Evolutionary conservation across 2,329 filamentous ascomycete genomes (phyloP).

Genomic region (Cordyceps pruinosa): DNA sequence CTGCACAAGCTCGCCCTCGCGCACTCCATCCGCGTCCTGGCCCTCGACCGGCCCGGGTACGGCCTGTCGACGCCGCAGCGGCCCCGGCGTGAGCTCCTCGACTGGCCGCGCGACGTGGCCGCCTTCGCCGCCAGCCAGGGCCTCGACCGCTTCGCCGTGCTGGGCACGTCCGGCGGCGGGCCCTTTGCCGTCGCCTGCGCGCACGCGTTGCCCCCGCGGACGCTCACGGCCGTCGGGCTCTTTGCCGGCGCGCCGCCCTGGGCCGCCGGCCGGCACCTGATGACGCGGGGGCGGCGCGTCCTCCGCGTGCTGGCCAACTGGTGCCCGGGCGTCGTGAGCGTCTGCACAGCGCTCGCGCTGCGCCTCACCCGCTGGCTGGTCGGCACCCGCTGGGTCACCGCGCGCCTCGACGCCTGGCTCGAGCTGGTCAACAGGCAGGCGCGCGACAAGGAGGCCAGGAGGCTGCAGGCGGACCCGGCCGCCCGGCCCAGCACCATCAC

Average conservation of each 20-base stretch:
- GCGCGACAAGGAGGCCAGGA: constrained; percentile 12
- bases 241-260: constrained; percentile 30
- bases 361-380: constrained; percentile 18
- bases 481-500: constrained; percentile 2
- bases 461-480: background rate
- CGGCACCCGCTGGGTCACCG: constrained; percentile 14
- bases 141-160: constrained; percentile 24
- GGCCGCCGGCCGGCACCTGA: constrained; percentile 24
- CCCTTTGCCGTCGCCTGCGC: constrained; percentile 32
- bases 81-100: constrained; percentile 23
- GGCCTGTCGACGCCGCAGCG: constrained; percentile 31
- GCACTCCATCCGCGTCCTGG: constrained; percentile 27
- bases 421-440: constrained; percentile 14
- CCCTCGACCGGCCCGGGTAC: constrained; percentile 36
- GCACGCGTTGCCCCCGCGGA: constrained; percentile 21
- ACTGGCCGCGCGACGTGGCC: constrained; percentile 29
- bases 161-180: constrained; percentile 30
- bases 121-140: constrained; percentile 22
- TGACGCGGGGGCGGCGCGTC: constrained; percentile 21
- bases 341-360: constrained; percentile 15
- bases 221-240: constrained; percentile 30
- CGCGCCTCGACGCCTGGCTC: constrained; percentile 21
- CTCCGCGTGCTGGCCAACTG: constrained; percentile 16
- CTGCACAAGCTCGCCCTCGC: constrained; percentile 21
- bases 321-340: constrained; percentile 20